Base-by-base conservation (phyloP, 1,284 basidiomycete genomes). In the Ustilago hordei region DNA sequence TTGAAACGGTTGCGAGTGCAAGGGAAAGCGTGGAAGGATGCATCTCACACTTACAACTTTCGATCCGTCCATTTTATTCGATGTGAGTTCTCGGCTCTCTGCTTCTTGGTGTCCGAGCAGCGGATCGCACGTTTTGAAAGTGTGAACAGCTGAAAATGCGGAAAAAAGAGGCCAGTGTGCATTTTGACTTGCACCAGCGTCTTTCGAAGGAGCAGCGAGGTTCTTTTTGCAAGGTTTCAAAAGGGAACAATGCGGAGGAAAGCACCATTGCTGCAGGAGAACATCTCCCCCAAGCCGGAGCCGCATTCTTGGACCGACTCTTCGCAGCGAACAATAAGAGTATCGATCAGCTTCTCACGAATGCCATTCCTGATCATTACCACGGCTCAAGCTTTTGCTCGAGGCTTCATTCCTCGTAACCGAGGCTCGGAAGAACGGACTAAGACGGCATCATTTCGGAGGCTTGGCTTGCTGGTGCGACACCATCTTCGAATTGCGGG, bases 141-240 rank as follows among this genome's bases (percentile, higher is more conserved):
- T n/a, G 34, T 34, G 53, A 23, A 32, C 15, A 36, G 38, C 52
- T 8, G n/a, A 4, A 41, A 50, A 55, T 56, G 64, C 64, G 58
- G 58, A 12, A 15, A 58, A 58, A 45, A 45, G 39, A 39, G 65
- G 60, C 31, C 15, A 13, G 55, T 6, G 50, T 53, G 50, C 47
- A 11, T 17, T 31, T 61, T 53, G 23, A 28, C 23, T 28, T 28
- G 23, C 23, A 28, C 23, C 23, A 28, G 23, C 23, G 23, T 28
- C 23, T 28, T 28, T 28, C 23, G 23, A 28, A 28, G 23, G 23
- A 28, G 23, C 23, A 28, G 17, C 19, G n/a, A 8, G 7, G 19
- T 45, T 45, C 43, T 45, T 45, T 7, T 7, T 19, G 17, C 43
- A 15, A 7, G 43, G 23, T 28, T 28, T 28, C 39, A 17, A 15